Evolutionary conservation across 2,329 filamentous ascomycete genomes (phyloP).

Genomic region (Trichoderma brevicompactum): DNA sequence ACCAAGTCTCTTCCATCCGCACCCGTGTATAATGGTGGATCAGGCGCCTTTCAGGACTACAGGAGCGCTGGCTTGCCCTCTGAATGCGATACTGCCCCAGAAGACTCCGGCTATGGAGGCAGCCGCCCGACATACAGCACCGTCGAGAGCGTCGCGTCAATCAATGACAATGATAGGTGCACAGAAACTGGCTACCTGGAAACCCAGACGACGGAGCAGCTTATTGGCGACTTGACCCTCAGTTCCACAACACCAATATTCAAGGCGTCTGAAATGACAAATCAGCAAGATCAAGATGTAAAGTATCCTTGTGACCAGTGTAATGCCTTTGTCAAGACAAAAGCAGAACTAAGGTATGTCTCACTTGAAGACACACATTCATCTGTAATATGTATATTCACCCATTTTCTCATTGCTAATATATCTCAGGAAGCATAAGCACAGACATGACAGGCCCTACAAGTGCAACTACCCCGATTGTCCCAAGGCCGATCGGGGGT

Average conservation of each 20-base stretch:
- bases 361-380: not conserved
- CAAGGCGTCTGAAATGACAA: not conserved
- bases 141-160: conserved; percentile 46
- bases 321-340: conserved; percentile 50
- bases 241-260: conserved; percentile 21
- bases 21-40: conserved; percentile 29
- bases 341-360: conserved; percentile 60
- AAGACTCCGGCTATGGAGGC: conserved; percentile 55
- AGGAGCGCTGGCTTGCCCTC: conserved; percentile 42
- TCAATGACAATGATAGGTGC: conserved; percentile 50
- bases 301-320: conserved; percentile 48
- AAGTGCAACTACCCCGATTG: conserved; percentile 65
- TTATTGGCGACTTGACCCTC: conserved; percentile 40
- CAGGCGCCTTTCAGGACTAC: conserved; percentile 34
- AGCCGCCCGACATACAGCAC: conserved; percentile 48
- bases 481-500: conserved; percentile 58
- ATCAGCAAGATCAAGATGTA: not conserved
- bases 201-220: conserved; percentile 41
- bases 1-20: not conserved
- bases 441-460: conserved; percentile 70
- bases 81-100: conserved; percentile 46
- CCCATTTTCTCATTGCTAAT: conserved; percentile 31
- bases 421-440: conserved; percentile 69
- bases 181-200: conserved; percentile 40
- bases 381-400: no score